Conservation (phyloP, 495 filamentous ascomycete genomes). For the Aspergillus carlsbadensis region DNA sequence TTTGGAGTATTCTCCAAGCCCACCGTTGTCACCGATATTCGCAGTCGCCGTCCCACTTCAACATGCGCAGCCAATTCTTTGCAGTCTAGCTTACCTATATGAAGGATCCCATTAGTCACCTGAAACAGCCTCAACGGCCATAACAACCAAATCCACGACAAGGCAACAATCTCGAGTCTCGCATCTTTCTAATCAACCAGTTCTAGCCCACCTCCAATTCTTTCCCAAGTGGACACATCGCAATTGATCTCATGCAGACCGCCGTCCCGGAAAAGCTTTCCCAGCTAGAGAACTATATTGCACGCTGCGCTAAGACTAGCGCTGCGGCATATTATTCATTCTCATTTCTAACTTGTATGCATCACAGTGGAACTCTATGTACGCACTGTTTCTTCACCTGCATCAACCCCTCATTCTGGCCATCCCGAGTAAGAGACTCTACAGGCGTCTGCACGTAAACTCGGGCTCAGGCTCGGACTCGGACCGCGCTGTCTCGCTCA, state of each 20-base stretch:
- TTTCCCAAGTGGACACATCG: no score
- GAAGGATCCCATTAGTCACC: neutral
- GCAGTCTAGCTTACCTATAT: no score
- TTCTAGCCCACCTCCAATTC: neutral
- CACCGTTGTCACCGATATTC: no score
- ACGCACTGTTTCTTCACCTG: neutral
- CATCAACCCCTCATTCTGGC: constrained; percentile 3
- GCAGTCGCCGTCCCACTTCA: no score
- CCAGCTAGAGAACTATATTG: neutral
- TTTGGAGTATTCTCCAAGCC: no score
- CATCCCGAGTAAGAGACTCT: neutral
- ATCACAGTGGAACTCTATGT: neutral
- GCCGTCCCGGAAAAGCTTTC: neutral
- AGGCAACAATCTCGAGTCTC: neutral
- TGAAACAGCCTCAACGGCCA: neutral
- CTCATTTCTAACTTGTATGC: constrained; percentile 5
- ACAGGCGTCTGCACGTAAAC: neutral
- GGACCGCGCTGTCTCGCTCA: no score
- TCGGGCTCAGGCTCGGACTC: neutral
- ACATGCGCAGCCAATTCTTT: no score
- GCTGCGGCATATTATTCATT: constrained; percentile 1
- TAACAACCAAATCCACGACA: neutral
- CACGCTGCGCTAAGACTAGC: neutral
- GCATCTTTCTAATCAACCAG: constrained; percentile 7
- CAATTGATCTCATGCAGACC: neutral